Evolutionary conservation across 345 rosid species (phyloP), one percentile per base, ranked within the genome.

Genomic region (Moringa oleifera): DNA sequence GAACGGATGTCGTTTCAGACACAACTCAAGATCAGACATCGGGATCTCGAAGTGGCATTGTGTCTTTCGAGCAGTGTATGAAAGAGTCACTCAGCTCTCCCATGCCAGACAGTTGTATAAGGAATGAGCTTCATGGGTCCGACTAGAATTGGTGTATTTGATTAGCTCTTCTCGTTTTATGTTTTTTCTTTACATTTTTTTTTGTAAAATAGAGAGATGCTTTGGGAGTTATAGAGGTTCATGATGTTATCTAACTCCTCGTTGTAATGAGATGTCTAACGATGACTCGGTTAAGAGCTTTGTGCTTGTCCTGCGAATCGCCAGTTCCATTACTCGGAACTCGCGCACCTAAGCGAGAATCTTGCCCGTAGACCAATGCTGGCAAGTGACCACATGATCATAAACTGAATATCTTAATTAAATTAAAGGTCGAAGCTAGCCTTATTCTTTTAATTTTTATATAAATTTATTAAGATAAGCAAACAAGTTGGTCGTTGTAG

Each of bases 341-440:
- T 85, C 87, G 85, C 79, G 83, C 82, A 85, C 89, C 85, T 79
- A 89, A 89, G 88, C 94, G 88, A 86, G 91, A 84, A 87, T 85
- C 85, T 80, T 85, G 73, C 85, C 91, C 83, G 88, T 84, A 83
- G 86, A 85, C 91, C 94, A 86, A 90, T n/a, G n/a, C n/a, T n/a
- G n/a, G n/a, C n/a, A n/a, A n/a, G n/a, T n/a, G n/a, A n/a, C n/a
- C n/a, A n/a, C n/a, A n/a, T n/a, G n/a, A n/a, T n/a, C n/a, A n/a
- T n/a, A n/a, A n/a, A n/a, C n/a, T n/a, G n/a, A n/a, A n/a, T n/a
- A n/a, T n/a, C n/a, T n/a, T n/a, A n/a, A n/a, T n/a, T n/a, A n/a
- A n/a, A n/a, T n/a, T n/a, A n/a, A n/a, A n/a, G n/a, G n/a, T n/a
- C n/a, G n/a, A n/a, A n/a, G n/a, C n/a, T n/a, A n/a, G n/a, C n/a